Evolutionary conservation across 1,284 basidiomycete species (phyloP), one percentile per base, ranked within the genome.

Genomic region (Puccinia triticina): DNA sequence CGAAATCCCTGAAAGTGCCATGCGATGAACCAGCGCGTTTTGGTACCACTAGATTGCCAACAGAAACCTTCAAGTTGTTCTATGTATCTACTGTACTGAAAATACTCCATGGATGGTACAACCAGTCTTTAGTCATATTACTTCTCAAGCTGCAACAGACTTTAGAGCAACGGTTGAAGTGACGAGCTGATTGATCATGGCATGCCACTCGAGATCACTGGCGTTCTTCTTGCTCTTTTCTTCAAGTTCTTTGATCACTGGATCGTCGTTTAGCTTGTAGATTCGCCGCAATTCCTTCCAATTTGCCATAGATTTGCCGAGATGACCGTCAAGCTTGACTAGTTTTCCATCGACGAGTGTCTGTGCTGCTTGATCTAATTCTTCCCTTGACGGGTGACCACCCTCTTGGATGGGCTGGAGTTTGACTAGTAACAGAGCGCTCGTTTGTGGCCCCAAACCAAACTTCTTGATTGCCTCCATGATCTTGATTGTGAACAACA

Each of bases 401-500:
- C 87, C 46, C 8, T 53, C 37, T 37, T 83, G 43, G 16, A 80
- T 80, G 4, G 84, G 88, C 8, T 88, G 88, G 50, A 95, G 89
- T 11, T 91, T 90, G 16, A 95, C 91, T 10, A 96, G 91, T 23
- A 95, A 85, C n/a, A 96, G 88, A 14, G 91, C 88, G 0, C 88
- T 89, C n/a, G 90, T 91, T 5, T 86, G 87, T 57, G 93, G 91
- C 0, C 92, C 92, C 3, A 96, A 89, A 5, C 95, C 95, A 85
- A 94, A 95, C 82, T 93, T 90, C 80, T 91, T 90, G 83, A 97
- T 91, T 0, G 93, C 92, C 85, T 97, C 95, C 2, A 91, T 91
- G 80, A 97, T 96, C 93, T 94, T 59, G 48, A 34, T 43, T 55
- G n/a, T 61, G 46, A 66, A 67, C 82, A 53, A 50, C 48, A 18